Base-by-base conservation (phyloP, 108 stramenopile genomes). In the Stephanodiscus minutulus region DNA sequence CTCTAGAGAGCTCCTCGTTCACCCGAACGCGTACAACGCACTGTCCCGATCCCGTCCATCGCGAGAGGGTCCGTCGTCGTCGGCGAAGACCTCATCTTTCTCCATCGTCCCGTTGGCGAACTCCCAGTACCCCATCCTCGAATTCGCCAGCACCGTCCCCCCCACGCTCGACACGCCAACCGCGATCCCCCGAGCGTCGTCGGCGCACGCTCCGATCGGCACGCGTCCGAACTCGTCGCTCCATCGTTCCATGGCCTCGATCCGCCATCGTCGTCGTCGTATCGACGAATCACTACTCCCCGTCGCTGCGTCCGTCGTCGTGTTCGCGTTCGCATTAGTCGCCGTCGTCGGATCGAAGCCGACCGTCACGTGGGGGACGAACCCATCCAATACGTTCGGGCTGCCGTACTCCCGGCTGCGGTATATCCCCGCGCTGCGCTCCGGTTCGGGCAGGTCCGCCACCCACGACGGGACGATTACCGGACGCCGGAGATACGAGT, bases 311-410 rank as follows among this genome's bases (percentile, higher is more conserved):
- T 21, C 1, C 52, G 20, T 21, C 18, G 52, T 1, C 18, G 52
- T 25, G 7, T 7, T 21, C 17, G 2, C 20, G 25, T 18, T 4
- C 20, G 18, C 8, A 1, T 1, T 21, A 1, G 25, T 9, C 25
- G 52, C 2, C 20, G 48, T 49, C 20, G 20, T 9, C 8, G 59
- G 58, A 68, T 84, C 81, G 46, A 65, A 84, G 17, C 84, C 84
- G 5, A 85, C 84, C 11, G 77, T 82, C n/a, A 85, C 67, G 52
- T 85, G 84, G 2, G 84, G 84, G 17, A 37, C 58, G 55, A 69
- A 85, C 3, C 66, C 68, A n/a, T 72, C 68, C 28, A 72, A 68
- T 7, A 82, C 83, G 74, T 82, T 82, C 13, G 83, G 80, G 36
- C 76, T 78, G 24, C 83, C 83, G 53, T 82, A 84, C 29, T 58